A percentile compares a stretch with the other conserved stretches of the same genome.
phyloP scores from a whole-genome alignment of 129 eudicot species.

The Pittosporum tobira region DNA sequence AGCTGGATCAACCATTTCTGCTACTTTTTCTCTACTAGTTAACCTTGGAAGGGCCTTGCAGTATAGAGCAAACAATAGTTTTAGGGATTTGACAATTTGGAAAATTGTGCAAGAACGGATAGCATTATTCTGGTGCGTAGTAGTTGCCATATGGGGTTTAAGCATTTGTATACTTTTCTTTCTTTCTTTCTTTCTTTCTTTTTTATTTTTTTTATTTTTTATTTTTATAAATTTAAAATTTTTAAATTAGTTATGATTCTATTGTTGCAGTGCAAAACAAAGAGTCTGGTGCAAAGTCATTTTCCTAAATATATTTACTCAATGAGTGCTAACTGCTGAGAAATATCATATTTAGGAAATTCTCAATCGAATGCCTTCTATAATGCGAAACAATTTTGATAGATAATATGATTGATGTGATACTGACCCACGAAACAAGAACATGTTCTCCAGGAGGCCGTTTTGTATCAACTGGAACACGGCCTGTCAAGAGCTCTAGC shows the following conservation, averaged over 20 bases:
- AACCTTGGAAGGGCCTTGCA: constrained; percentile 84
- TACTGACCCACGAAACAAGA: constrained; percentile 87
- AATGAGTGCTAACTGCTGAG: too few relatives aligned
- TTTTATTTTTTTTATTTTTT: too few relatives aligned
- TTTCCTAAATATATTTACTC: too few relatives aligned
- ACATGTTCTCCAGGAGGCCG: constrained; percentile 94
- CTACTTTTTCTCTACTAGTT: constrained; percentile 66
- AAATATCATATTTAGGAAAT: neutral
- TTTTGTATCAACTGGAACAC: constrained; percentile 66
- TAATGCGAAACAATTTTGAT: neutral
- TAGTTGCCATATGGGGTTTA: too few relatives aligned
- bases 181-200: too few relatives aligned
- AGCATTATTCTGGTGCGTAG: neutral
- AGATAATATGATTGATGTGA: neutral
- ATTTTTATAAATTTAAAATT: too few relatives aligned
- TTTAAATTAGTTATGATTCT: too few relatives aligned
- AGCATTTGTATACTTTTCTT: too few relatives aligned
- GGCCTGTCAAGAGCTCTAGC: constrained; percentile 82
- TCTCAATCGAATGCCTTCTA: neutral
- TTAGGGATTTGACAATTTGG: neutral
- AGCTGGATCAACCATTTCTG: constrained; percentile 75
- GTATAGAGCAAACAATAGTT: neutral
- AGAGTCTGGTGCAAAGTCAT: too few relatives aligned
- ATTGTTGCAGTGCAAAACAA: too few relatives aligned
- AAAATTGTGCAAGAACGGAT: neutral